These are phyloP conservation scores for Auricularia sp. DNA, from an alignment of 768 basidiomycete species.

Conservation along the genomic window DNA sequence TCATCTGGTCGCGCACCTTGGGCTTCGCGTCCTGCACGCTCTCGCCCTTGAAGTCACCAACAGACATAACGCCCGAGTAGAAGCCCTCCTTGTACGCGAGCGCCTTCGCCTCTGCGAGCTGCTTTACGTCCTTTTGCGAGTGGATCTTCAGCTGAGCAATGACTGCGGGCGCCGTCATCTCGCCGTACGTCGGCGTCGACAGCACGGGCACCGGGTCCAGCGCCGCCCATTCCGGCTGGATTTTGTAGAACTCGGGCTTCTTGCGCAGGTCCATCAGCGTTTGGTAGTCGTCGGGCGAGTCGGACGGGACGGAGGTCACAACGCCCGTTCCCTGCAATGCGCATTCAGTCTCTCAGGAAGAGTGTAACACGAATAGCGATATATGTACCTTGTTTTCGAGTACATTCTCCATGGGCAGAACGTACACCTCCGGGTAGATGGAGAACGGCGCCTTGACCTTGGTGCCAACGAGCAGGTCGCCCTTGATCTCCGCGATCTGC, in stretches of 20 bases:
- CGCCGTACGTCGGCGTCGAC: constrained; percentile 83
- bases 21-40: constrained; percentile 85
- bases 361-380: constrained; percentile 1
- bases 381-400: constrained; percentile 71
- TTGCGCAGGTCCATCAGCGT: constrained; percentile 87
- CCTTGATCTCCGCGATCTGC: constrained; percentile 69
- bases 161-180: constrained; percentile 75
- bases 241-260: constrained; percentile 93
- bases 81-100: constrained; percentile 98
- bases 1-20: constrained; percentile 78
- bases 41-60: constrained; percentile 84
- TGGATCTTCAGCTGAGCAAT: constrained; percentile 88
- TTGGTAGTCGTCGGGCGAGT: constrained; percentile 93
- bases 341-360: constrained; percentile 23
- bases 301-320: constrained; percentile 95
- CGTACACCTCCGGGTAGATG: constrained; percentile 77
- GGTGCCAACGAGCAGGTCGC: constrained; percentile 73
- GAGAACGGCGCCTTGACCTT: constrained; percentile 83
- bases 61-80: constrained; percentile 84
- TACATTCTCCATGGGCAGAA: constrained; percentile 98
- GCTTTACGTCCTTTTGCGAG: constrained; percentile 88
- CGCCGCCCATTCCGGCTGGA: constrained; percentile 78
- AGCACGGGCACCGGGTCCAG: constrained; percentile 83
- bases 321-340: constrained; percentile 69
- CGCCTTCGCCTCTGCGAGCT: constrained; percentile 93